These are phyloP conservation scores for Diplosphaera chodatii DNA, from an alignment of 139 green algal species.

Conservation along the genomic window DNA sequence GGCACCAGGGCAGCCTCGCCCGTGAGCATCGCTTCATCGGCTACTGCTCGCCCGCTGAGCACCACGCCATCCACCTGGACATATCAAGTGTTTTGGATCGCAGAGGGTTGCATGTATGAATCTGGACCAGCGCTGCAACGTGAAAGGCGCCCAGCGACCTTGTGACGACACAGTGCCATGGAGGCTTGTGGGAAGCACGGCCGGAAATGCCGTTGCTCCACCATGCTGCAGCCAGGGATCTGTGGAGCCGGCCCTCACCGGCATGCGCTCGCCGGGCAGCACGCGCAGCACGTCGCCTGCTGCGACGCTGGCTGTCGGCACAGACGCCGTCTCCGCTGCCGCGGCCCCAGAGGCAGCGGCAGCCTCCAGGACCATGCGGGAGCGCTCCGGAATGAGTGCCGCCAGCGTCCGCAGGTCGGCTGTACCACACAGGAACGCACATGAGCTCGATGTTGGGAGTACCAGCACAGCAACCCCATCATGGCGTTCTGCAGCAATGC, in stretches of 20 bases:
- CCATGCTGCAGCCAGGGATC: no score
- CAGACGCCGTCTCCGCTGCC: neutral
- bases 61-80: conserved; percentile 88
- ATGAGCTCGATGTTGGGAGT: neutral
- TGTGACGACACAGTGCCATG: no score
- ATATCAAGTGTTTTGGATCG: no score
- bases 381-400: conserved; percentile 60
- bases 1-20: conserved; percentile 55
- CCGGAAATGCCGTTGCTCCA: no score
- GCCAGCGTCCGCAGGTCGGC: conserved; percentile 64
- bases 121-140: no score
- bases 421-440: neutral
- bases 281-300: conserved; percentile 68
- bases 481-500: no score
- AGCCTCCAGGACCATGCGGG: conserved; percentile 61
- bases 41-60: conserved; percentile 41
- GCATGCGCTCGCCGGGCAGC: conserved; percentile 83
- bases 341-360: conserved; percentile 9
- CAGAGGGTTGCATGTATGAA: no score
- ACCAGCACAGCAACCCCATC: no score
- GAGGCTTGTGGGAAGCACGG: no score
- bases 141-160: no score
- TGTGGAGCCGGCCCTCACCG: no score
- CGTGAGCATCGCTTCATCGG: conserved; percentile 90
- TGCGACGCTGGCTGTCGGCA: conserved; percentile 21